Base-by-base conservation (phyloP, 306 rosid species). In the Pyrus bretschneideri region DNA sequence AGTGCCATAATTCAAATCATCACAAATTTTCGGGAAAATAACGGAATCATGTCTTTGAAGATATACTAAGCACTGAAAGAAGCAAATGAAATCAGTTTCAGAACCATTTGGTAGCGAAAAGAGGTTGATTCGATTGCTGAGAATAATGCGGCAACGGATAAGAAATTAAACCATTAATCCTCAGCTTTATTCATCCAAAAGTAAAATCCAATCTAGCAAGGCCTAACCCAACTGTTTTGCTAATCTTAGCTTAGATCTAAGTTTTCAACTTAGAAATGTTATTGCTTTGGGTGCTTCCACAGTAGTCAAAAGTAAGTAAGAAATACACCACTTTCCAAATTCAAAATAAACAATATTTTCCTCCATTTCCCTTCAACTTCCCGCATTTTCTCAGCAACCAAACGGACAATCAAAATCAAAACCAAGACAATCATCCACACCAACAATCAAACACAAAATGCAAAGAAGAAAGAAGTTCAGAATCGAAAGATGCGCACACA, bases 401-500 rank as follows among this genome's bases (percentile, higher is more conserved):
- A 81, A 61, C 82, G 79, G 59, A 27, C 11, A 14, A 46, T 46
- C 52, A 78, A 21, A 14, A 67, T 1, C 59, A 45, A 61, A 8
- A 21, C 21, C 61, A 67, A 67, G 8, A 61, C 21, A 84, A 54
- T 31, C 64, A 74, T 33, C 13, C 31, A 62, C 40, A 4, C 25
- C 27, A 44, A 12, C 10, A 62, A 60, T 35, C 6, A 21, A 38
- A n/a, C 6, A 30, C 5, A 49, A 42, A 83, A 58, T 62, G 65
- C 55, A 57, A 61, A 57, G 14, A 60, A 4, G 42, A 77, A 2
- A 44, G n/a, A 17, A 8, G 0, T 40, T 3, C 25, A 5, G 70
- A 80, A 81, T 52, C 33, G n/a, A 74, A 70, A 4, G 69, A 81
- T 2, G 74, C 12, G 66, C 82, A 89, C 92, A 80, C 78, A 95